Evolutionary conservation across 1,284 basidiomycete genomes (phyloP), one percentile per base, ranked within the genome.

Genomic region (Ustilago cynodontis): DNA sequence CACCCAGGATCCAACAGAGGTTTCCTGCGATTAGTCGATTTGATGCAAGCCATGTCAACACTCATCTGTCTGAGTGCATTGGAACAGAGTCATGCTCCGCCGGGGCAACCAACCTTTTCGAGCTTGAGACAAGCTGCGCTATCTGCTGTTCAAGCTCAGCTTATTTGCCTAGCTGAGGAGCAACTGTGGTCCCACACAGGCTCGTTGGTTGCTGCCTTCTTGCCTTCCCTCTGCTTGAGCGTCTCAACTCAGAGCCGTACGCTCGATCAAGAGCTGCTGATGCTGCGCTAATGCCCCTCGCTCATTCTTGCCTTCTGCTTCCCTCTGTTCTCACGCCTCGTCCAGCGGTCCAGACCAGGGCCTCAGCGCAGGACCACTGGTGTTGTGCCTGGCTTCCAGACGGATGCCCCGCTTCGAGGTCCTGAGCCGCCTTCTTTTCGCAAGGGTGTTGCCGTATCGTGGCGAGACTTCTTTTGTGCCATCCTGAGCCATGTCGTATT

Each of bases 381-480:
- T 16, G 11, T 49, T 49, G 26, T 24, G 47, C 47, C 41, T 20
- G 6, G 41, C 14, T 11, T 37, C 35, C 14, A 13, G 14, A 45
- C 43, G 20, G 49, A 52, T 37, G 50, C 49, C 58, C 35, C 35
- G 58, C 47, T 39, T 33, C 43, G 22, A 20, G 39, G 2, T 10
- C 24, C 22, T 13, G 22, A 55, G 53, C 53, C 35, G 53, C 37
- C 16, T 37, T 11, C 22, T 22, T 2, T 22, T 20, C 43, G 3
- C 31, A 11, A 22, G 53, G 10, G 51, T 18, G 26, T 28, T n/a
- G 28, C 28, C 49, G 49, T 31, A 24, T 2, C 24, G 18, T 51
- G 58, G 24, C 59, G 22, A 31, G 37, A 49, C 37, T 20, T 5
- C 28, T 26, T 24, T 57, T 54, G 63, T 41, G 50, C 50, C 56